A percentile compares a stretch with the other conserved stretches of the same genome.
Conservation (phyloP, 257 asterid genomes). For the Eustoma russellianum region DNA sequence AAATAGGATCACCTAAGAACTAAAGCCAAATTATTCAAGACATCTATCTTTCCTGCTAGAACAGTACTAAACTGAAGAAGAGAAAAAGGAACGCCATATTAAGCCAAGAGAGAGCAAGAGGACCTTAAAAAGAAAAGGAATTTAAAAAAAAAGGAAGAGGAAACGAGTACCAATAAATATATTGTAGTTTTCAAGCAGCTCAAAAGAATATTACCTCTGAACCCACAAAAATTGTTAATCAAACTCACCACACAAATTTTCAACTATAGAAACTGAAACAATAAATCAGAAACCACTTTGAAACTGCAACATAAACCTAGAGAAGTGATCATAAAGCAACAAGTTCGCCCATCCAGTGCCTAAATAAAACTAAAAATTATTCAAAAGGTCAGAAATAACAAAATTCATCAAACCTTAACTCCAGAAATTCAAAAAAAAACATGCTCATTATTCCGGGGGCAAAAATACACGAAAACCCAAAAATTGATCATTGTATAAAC, state of each 20-base stretch:
- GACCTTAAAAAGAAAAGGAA: too few relatives aligned
- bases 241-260: background rate
- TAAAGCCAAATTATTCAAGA: background rate
- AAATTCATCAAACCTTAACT: background rate
- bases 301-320: too few relatives aligned
- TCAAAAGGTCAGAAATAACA: background rate
- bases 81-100: constrained; percentile 89
- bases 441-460: background rate
- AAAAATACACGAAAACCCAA: background rate
- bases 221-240: background rate
- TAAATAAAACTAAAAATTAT: too few relatives aligned
- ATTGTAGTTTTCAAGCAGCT: constrained; percentile 59
- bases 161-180: too few relatives aligned
- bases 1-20: background rate
- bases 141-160: too few relatives aligned
- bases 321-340: too few relatives aligned
- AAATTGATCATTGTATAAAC: background rate
- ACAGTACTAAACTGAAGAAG: constrained; percentile 73
- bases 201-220: background rate
- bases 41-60: constrained; percentile 37
- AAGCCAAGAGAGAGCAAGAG: constrained; percentile 44
- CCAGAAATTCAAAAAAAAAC: background rate
- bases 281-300: too few relatives aligned
- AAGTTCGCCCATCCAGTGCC: too few relatives aligned
- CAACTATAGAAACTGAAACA: too few relatives aligned